A percentile compares a stretch with the other conserved stretches of the same genome.
Conservation (phyloP, 345 rosid species). For the Kandelia obovata region DNA sequence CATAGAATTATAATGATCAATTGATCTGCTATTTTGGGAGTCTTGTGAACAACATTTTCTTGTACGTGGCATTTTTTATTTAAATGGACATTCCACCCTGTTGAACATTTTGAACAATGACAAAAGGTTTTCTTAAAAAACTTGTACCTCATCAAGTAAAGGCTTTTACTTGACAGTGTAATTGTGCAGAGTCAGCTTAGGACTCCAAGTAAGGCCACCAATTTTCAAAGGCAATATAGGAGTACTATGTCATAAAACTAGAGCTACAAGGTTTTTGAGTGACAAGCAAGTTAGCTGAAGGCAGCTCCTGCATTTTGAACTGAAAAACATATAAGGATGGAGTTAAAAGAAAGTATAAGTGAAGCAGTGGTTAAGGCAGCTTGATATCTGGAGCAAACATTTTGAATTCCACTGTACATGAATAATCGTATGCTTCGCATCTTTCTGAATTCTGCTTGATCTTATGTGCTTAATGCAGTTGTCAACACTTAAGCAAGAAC, state of each 20-base stretch:
- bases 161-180: not conserved
- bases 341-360: too few relatives aligned
- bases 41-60: not conserved
- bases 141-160: not conserved
- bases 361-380: not conserved
- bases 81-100: not conserved
- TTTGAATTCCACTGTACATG: not conserved
- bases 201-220: not conserved
- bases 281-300: not conserved
- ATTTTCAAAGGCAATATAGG: not conserved
- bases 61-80: not conserved
- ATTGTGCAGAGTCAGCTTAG: not conserved
- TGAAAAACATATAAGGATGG: not conserved
- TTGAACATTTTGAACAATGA: not conserved
- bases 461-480: constrained; percentile 38
- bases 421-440: not conserved
- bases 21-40: not conserved
- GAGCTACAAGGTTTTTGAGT: not conserved
- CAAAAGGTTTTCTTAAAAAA: not conserved
- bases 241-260: not conserved
- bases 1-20: not conserved
- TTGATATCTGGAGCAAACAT: not conserved
- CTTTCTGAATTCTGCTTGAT: not conserved
- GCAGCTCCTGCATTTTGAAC: not conserved
- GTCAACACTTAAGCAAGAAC: constrained; percentile 63